Conservation (phyloP, 2,329 filamentous ascomycete species). For the Phoma sp. region DNA sequence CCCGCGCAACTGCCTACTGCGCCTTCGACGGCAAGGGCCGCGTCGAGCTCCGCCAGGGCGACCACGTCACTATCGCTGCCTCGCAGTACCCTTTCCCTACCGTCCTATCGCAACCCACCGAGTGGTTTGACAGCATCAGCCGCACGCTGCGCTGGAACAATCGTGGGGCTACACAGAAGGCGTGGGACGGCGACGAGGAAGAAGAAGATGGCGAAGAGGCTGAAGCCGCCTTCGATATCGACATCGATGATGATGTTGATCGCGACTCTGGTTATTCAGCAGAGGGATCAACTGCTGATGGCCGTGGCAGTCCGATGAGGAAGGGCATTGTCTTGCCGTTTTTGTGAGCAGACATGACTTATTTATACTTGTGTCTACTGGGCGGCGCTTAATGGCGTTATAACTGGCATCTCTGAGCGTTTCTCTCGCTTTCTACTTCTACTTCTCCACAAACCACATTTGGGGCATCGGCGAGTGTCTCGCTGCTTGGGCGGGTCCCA, state of each 20-base stretch:
- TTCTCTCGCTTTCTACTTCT: constrained; percentile 4
- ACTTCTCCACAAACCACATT: constrained; percentile 14
- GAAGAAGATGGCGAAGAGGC: constrained; percentile 54
- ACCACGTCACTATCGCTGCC: constrained; percentile 94
- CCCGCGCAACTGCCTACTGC: constrained; percentile 92
- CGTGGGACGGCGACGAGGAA: constrained; percentile 64
- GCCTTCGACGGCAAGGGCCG: constrained; percentile 97
- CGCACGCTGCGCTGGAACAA: constrained; percentile 95
- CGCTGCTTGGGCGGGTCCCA: constrained; percentile 41
- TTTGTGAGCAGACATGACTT: constrained; percentile 23
- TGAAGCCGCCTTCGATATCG: constrained; percentile 85
- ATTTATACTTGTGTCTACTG: neutral
- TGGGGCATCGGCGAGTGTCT: constrained; percentile 23
- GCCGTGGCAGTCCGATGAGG: constrained; percentile 42
- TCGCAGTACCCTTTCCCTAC: constrained; percentile 98
- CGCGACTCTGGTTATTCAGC: constrained; percentile 51
- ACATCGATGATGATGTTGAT: constrained; percentile 71
- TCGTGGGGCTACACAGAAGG: constrained; percentile 88
- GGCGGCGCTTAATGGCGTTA: constrained; percentile 1
- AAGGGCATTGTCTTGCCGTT: constrained; percentile 46
- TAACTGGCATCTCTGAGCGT: neutral
- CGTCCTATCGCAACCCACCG: constrained; percentile 83
- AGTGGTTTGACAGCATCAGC: constrained; percentile 97
- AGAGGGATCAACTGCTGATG: constrained; percentile 45
- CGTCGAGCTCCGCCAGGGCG: constrained; percentile 88